These are phyloP conservation scores for Alopecurus myosuroides DNA, from an alignment of 176 grass and related monocot genomes.

Conservation along the genomic window DNA sequence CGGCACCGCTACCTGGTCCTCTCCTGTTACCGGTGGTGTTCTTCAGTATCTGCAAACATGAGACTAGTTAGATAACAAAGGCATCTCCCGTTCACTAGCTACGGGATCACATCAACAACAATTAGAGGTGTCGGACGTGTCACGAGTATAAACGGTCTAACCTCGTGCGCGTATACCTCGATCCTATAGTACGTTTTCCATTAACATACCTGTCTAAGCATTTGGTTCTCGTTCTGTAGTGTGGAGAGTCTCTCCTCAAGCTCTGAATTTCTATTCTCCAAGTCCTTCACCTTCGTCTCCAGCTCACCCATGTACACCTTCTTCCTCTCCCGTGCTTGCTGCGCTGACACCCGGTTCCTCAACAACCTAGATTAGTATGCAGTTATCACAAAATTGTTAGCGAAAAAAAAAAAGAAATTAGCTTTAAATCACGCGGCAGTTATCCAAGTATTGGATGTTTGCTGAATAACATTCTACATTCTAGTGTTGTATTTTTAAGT, in stretches of 20 bases:
- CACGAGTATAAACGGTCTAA: background rate
- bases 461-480: background rate
- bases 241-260: slow-evolving; percentile 73
- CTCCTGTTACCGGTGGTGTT: slow-evolving; percentile 85
- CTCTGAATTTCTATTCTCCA: slow-evolving; percentile 71
- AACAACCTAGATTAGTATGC: slow-evolving; percentile 40
- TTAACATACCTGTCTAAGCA: slow-evolving; percentile 59
- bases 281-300: slow-evolving; percentile 59
- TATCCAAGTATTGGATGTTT: background rate
- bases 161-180: background rate
- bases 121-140: background rate
- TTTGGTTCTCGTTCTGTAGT: slow-evolving; percentile 88
- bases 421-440: background rate
- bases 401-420: background rate
- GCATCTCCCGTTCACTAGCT: background rate
- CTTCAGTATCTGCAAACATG: slow-evolving; percentile 66
- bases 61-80: background rate
- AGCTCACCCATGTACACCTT: slow-evolving; percentile 67
- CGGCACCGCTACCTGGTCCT: slow-evolving; percentile 51
- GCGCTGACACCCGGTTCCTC: slow-evolving; percentile 77
- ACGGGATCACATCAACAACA: background rate
- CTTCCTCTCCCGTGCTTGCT: slow-evolving; percentile 85
- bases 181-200: background rate
- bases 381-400: background rate
- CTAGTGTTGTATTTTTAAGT: background rate